Conservation (phyloP, 441 rosid genomes). For the Pelargonium australe region DNA sequence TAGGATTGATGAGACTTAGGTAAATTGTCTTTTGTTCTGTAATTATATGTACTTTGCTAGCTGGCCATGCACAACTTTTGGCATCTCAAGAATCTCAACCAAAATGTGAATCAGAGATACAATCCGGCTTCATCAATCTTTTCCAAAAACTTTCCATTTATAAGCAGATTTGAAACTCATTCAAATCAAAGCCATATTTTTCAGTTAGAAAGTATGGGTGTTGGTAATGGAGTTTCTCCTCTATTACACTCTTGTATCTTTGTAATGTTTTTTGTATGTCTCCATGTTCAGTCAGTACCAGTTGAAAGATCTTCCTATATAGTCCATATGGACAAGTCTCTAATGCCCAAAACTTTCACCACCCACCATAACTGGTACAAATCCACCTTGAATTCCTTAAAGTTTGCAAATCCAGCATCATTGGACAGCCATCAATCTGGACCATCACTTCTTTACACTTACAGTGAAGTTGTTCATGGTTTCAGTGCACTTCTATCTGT, state of each 20-base stretch:
- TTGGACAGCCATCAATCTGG: slow-evolving; percentile 13
- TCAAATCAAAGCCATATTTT: not conserved
- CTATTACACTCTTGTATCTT: slow-evolving; percentile 2
- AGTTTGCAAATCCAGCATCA: slow-evolving; percentile 1
- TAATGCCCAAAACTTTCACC: slow-evolving; percentile 35
- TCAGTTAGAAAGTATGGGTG: slow-evolving; percentile 15
- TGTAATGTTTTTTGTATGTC: slow-evolving; percentile 11
- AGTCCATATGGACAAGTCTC: slow-evolving; percentile 46
- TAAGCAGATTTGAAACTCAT: not conserved
- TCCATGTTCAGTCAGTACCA: slow-evolving; percentile 17
- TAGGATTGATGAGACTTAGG: no score
- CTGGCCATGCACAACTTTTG: not conserved
- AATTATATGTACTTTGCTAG: not conserved
- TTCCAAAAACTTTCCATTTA: not conserved
- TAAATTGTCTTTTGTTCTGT: not conserved
- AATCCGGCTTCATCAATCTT: not conserved
- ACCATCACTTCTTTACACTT: slow-evolving; percentile 31
- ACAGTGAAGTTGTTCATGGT: slow-evolving; percentile 37
- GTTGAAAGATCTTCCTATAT: slow-evolving; percentile 26
- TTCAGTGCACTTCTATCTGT: slow-evolving; percentile 35
- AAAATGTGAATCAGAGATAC: not conserved
- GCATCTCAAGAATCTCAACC: not conserved
- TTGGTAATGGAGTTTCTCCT: slow-evolving; percentile 1
- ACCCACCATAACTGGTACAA: slow-evolving; percentile 35
- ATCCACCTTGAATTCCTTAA: slow-evolving; percentile 23